Conservation (phyloP, 768 basidiomycete species). For the Rhodotorula graminis region DNA sequence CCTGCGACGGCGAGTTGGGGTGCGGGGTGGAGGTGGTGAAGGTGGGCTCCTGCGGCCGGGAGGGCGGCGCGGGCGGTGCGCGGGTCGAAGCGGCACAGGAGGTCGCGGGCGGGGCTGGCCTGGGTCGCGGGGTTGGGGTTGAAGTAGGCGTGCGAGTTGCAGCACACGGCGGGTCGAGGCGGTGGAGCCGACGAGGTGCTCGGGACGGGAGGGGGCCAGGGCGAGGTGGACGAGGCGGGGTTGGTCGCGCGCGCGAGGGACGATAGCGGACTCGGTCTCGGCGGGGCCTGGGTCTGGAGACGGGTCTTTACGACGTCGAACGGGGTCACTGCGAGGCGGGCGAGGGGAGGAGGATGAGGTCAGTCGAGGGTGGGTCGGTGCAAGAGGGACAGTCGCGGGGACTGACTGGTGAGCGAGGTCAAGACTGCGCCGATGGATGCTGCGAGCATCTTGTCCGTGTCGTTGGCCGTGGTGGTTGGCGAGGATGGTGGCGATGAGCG, state of each 20-base stretch:
- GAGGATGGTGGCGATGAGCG: background rate
- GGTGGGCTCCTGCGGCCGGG: constrained; percentile 36
- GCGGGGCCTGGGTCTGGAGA: constrained; percentile 65
- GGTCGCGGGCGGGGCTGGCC: constrained; percentile 16
- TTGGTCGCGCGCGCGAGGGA: background rate
- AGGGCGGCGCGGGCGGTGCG: constrained; percentile 24
- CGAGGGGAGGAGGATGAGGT: background rate
- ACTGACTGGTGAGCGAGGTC: constrained; percentile 41
- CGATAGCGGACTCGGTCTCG: constrained; percentile 50
- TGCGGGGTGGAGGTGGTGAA: constrained; percentile 51
- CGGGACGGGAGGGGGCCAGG: constrained; percentile 27
- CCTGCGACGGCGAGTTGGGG: constrained; percentile 3
- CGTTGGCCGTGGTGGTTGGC: background rate
- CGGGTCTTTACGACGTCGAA: constrained; percentile 98
- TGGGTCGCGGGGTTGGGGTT: constrained; percentile 14
- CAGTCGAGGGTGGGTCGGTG: background rate
- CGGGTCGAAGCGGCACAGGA: constrained; percentile 40
- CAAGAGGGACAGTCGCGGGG: background rate
- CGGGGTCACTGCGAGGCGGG: constrained; percentile 72
- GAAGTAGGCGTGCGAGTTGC: constrained; percentile 1
- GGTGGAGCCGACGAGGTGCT: constrained; percentile 23
- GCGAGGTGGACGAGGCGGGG: background rate
- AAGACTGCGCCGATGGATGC: constrained; percentile 40
- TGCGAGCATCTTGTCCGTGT: constrained; percentile 40
- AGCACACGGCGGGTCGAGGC: background rate